Evolutionary conservation across 306 rosid species (phyloP).

Genomic region (Cercis canadensis): DNA sequence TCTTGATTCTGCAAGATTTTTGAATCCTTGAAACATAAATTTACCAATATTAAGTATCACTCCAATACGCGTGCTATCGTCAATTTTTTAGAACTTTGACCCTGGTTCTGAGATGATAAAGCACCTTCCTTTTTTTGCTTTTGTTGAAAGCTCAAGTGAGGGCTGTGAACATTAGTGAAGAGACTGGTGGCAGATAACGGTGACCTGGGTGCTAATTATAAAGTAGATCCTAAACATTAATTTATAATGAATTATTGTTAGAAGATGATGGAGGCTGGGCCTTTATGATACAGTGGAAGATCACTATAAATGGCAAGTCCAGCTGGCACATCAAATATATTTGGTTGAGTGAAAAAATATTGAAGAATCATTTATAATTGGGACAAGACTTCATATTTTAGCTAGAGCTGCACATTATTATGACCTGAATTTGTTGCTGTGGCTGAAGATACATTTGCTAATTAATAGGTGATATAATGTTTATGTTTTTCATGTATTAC

Average conservation of each 20-base stretch:
- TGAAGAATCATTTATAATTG: not conserved
- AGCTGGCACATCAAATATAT: not conserved
- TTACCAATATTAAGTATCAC: not conserved
- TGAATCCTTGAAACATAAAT: not conserved
- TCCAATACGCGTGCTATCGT: too few species aligned
- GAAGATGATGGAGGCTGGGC: too few species aligned
- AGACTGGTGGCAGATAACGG: not conserved
- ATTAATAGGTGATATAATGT: conserved; percentile 5
- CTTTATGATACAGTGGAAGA: not conserved
- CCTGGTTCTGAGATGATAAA: conserved; percentile 1
- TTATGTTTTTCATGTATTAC: not conserved
- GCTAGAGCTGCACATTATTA: conserved; percentile 11
- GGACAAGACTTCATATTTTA: conserved; percentile 23
- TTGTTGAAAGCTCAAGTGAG: conserved; percentile 4
- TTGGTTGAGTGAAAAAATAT: not conserved
- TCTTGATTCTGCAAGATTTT: conserved; percentile 14
- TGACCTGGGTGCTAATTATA: conserved; percentile 1
- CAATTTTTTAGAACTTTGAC: too few species aligned
- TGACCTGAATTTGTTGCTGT: conserved; percentile 3
- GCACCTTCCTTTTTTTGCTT: conserved; percentile 11
- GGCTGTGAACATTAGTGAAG: not conserved
- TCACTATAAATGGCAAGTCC: too few species aligned
- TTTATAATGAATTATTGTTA: too few species aligned
- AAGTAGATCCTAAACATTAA: not conserved
- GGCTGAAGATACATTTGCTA: not conserved